These are phyloP conservation scores for Fusarium robinianum DNA, from an alignment of 2,329 filamentous ascomycete genomes.

Conservation along the genomic window DNA sequence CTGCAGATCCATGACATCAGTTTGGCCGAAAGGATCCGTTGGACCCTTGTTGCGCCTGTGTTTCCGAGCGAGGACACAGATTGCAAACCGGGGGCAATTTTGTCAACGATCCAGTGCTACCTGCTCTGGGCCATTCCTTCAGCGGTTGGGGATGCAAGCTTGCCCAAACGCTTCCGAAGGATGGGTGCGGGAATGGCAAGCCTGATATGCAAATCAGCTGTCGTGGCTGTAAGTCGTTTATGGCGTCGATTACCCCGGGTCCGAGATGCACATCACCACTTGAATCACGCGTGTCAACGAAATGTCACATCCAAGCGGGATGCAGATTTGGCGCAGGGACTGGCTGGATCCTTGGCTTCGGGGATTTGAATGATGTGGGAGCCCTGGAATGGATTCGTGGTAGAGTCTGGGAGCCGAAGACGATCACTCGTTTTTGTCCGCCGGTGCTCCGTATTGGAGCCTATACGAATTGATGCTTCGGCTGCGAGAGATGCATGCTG, in stretches of 20 bases:
- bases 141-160: neutral
- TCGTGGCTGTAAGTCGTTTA: conserved; percentile 12
- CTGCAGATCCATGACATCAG: conserved; percentile 44
- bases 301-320: conserved; percentile 7
- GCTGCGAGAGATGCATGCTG: no score
- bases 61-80: conserved; percentile 18
- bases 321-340: conserved; percentile 18
- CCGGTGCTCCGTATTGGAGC: conserved; percentile 11
- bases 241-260: conserved; percentile 2
- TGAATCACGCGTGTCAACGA: conserved; percentile 1
- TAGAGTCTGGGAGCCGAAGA: conserved; percentile 7
- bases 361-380: conserved; percentile 11
- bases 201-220: conserved; percentile 15
- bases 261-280: conserved; percentile 4
- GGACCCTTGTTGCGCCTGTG: conserved; percentile 25
- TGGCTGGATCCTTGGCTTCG: conserved; percentile 10
- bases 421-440: conserved; percentile 11
- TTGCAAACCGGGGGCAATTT: conserved; percentile 17
- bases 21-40: conserved; percentile 24
- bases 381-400: no score
- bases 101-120: neutral
- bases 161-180: no score
- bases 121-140: conserved; percentile 9
- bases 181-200: conserved; percentile 5
- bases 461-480: conserved; percentile 15